These are phyloP conservation scores for Gentiana dahurica DNA, from an alignment of 257 asterid genomes.

Conservation along the genomic window DNA sequence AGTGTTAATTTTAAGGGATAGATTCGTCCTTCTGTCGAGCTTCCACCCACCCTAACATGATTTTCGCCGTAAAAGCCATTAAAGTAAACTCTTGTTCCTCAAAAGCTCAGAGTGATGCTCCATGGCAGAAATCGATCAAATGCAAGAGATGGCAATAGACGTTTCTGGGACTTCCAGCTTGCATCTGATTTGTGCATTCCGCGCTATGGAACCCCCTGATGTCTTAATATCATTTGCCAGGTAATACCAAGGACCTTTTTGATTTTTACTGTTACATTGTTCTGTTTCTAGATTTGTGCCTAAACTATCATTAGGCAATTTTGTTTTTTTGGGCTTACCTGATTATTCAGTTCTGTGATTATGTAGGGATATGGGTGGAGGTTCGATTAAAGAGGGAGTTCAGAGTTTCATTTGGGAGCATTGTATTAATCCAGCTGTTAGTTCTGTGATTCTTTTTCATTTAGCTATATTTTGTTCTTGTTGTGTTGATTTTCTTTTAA, in stretches of 20 bases:
- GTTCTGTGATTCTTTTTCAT: slow-evolving; percentile 5
- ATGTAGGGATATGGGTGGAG: slow-evolving; percentile 63
- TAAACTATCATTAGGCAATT: no score
- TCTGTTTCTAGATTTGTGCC: no score
- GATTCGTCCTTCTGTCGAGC: no score
- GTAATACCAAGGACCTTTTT: slow-evolving; percentile 13
- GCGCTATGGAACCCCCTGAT: slow-evolving; percentile 66
- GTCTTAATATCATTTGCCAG: slow-evolving; percentile 65
- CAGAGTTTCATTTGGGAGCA: slow-evolving; percentile 67
- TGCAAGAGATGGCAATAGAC: slow-evolving; percentile 17
- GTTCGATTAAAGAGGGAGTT: slow-evolving; percentile 49
- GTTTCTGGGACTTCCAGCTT: slow-evolving; percentile 21
- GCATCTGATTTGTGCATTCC: slow-evolving; percentile 54
- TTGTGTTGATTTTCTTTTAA: not conserved
- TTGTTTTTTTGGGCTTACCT: no score
- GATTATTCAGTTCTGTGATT: not conserved
- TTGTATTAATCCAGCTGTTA: slow-evolving; percentile 52
- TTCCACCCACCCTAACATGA: no score
- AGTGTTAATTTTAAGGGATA: no score
- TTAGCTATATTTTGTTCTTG: not conserved
- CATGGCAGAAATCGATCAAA: slow-evolving; percentile 1
- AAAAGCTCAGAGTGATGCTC: no score
- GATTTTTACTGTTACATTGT: not conserved
- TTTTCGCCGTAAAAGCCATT: no score
- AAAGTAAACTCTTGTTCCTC: no score